Evolutionary conservation across 2,329 filamentous ascomycete species (phyloP).

Genomic region (Esteya vermicola): DNA sequence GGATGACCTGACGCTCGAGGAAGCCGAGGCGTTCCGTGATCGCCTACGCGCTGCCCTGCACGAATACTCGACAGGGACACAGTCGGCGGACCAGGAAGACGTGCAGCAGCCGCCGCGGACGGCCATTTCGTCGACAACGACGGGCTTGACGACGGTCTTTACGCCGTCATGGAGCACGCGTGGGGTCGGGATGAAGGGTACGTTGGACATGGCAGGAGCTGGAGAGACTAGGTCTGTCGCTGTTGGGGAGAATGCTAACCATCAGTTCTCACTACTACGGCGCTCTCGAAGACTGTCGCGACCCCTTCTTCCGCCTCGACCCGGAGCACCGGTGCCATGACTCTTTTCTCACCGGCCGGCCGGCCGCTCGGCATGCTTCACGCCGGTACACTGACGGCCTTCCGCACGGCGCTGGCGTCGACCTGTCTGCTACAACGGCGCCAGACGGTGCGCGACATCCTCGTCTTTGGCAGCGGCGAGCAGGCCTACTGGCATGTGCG

Average conservation of each 20-base stretch:
- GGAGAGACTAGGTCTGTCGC: too few species aligned
- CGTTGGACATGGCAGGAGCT: too few species aligned
- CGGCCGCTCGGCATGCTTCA: constrained; percentile 54
- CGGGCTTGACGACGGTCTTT: constrained; percentile 50
- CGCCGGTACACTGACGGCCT: constrained; percentile 62
- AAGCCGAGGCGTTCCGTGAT: constrained; percentile 37
- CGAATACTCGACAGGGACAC: constrained; percentile 45
- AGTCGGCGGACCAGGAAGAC: constrained; percentile 24
- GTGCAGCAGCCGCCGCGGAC: constrained; percentile 43
- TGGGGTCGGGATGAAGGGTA: constrained; percentile 56
- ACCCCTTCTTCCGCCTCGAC: too few species aligned
- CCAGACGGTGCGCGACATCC: constrained; percentile 56
- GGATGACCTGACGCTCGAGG: constrained; percentile 34
- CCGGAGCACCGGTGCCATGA: constrained; percentile 51
- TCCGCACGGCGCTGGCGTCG: constrained; percentile 62
- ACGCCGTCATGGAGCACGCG: constrained; percentile 55
- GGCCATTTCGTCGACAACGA: constrained; percentile 29
- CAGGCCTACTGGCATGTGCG: constrained; percentile 94
- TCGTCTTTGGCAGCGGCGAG: constrained; percentile 75
- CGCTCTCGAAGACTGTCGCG: too few species aligned
- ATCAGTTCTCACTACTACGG: too few species aligned
- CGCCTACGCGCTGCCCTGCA: constrained; percentile 38
- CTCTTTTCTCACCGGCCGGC: constrained; percentile 50
- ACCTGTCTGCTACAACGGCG: constrained; percentile 53
- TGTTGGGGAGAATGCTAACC: too few species aligned